Base-by-base conservation (phyloP, 768 basidiomycete genomes). In the Phlebiopsis gigantea region DNA sequence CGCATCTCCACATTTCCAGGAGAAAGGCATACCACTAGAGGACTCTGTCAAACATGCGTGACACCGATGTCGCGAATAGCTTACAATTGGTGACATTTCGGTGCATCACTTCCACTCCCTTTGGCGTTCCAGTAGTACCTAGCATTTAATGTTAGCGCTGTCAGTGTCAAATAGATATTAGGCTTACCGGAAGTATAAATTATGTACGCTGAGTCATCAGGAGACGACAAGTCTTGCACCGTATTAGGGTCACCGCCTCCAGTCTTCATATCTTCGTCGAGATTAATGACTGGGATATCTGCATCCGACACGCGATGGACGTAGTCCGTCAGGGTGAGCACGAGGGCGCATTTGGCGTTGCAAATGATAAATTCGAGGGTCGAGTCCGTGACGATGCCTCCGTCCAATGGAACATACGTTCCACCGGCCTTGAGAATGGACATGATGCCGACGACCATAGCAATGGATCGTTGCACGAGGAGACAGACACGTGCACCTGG, bases 31-130 rank as follows among this genome's bases (percentile, higher is more conserved):
- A 80, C 66, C 22, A 79, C 79, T 80, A 56, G 21, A 54, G 9
- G 15, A 41, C 31, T 15, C 29, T 28, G 25, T 21, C 14, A 51
- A 49, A 21, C 26, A 17, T 14, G 17, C 17, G n/a, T 30, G 7
- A 14, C 17, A 53, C 50, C 15, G n/a, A 22, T 25, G 5, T 17
- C 53, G 19, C 17, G 12, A n/a, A 14, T 15, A 61, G 2, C 79
- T 64, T 61, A 82, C 82, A 70, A 64, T 85, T 85, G 15, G 75
- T 77, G n/a, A 82, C 79, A 66, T 81, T 82, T 44, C 71, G 67
- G 62, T 85, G 83, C 58, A 69, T 77, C n/a, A 85, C 81, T 53
- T 82, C 77, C 10, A 85, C 77, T 25, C 82, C 83, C 65, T 84
- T 84, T 1, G 82, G 82, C 28, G 76, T 72, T 1, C 82, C 83